Conservation (phyloP, 805 yeast species). For the Candida manassasensis region DNA sequence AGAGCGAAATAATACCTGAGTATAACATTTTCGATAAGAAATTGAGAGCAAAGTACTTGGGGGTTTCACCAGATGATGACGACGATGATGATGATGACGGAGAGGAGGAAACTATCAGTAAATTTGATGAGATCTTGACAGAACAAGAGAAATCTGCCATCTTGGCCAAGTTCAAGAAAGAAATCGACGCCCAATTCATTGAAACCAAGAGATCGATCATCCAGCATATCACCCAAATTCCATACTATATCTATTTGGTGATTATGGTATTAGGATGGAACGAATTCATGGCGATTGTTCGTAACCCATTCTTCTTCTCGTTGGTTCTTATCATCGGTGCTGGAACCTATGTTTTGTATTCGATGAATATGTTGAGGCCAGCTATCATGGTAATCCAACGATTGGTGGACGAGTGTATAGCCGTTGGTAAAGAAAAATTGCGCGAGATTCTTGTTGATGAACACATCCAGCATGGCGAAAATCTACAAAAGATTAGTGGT, state of each 20-base stretch:
- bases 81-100: slow-evolving; percentile 24
- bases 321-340: slow-evolving; percentile 55
- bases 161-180: slow-evolving; percentile 58
- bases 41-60: slow-evolving; percentile 17
- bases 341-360: slow-evolving; percentile 62
- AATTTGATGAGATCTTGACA: slow-evolving; percentile 54
- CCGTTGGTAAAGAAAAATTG: slow-evolving; percentile 55
- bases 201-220: slow-evolving; percentile 88
- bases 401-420: slow-evolving; percentile 52
- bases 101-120: slow-evolving; percentile 24
- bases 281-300: slow-evolving; percentile 81
- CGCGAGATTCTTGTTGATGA: slow-evolving; percentile 58
- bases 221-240: slow-evolving; percentile 73
- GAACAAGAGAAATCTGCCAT: slow-evolving; percentile 56
- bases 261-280: slow-evolving; percentile 88
- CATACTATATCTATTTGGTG: slow-evolving; percentile 72
- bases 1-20: slow-evolving; percentile 57
- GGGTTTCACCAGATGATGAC: slow-evolving; percentile 11
- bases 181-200: slow-evolving; percentile 71
- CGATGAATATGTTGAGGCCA: slow-evolving; percentile 73
- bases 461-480: slow-evolving; percentile 19
- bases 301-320: slow-evolving; percentile 80
- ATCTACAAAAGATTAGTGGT: slow-evolving; percentile 12
- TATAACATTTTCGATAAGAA: slow-evolving; percentile 36
- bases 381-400: slow-evolving; percentile 55